Percentiles rank a stretch among this genome's conserved stretches.
These are phyloP conservation scores for Xylaria acuta DNA, from an alignment of 495 filamentous ascomycete genomes.

Conservation along the genomic window DNA sequence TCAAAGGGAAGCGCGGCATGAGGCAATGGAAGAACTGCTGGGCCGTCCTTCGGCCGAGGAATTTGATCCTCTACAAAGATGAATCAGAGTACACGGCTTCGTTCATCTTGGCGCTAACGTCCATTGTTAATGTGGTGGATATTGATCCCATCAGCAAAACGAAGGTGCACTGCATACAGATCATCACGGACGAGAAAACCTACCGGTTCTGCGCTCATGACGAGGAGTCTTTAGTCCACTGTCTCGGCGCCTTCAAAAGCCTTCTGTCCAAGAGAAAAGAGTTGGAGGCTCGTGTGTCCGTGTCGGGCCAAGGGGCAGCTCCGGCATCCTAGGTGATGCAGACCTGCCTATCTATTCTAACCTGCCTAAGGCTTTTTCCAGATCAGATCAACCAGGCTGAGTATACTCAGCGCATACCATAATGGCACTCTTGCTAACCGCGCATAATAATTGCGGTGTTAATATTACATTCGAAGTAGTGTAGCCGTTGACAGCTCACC, in stretches of 20 bases:
- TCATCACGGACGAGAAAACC: conserved; percentile 92
- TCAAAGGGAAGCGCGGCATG: conserved; percentile 85
- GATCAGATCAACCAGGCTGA: not conserved
- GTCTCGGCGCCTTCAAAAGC: conserved; percentile 90
- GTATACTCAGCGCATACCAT: not conserved
- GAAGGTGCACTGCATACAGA: conserved; percentile 86
- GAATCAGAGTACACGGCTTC: conserved; percentile 88
- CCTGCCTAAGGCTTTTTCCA: not conserved
- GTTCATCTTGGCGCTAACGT: conserved; percentile 78
- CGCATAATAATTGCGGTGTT: not conserved
- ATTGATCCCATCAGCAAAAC: conserved; percentile 85
- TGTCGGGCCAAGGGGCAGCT: conserved; percentile 32
- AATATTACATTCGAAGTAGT: conserved; percentile 8
- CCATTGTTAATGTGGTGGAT: conserved; percentile 90
- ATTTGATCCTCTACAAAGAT: conserved; percentile 90
- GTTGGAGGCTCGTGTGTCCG: conserved; percentile 50
- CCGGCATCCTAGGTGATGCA: conserved; percentile 3
- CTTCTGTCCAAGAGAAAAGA: conserved; percentile 74
- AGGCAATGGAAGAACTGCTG: conserved; percentile 94
- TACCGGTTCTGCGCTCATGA: conserved; percentile 84
- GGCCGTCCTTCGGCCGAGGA: conserved; percentile 88
- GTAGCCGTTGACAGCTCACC: conserved; percentile 16
- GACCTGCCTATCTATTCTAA: not conserved
- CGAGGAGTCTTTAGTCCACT: conserved; percentile 83
- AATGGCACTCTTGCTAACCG: not conserved